Evolutionary conservation across 2,329 filamentous ascomycete species (phyloP).

Genomic region (Fonsecaea nubica): DNA sequence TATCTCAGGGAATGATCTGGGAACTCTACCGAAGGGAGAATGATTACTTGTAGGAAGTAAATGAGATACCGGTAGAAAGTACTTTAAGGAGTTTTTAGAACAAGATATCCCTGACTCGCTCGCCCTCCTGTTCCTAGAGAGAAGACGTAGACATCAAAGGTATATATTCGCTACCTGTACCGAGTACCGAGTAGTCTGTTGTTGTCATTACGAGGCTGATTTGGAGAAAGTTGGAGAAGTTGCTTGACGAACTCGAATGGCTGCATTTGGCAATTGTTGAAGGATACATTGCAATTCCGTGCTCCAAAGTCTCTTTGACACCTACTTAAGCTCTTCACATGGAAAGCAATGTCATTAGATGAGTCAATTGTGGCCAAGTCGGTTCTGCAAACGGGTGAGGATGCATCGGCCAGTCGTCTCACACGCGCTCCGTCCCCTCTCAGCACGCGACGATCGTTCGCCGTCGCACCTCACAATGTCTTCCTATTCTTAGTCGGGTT

Average conservation of each 20-base stretch:
- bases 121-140: neutral
- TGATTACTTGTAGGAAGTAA: slow-evolving; percentile 10
- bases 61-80: slow-evolving; percentile 5
- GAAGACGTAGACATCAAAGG: no score
- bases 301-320: neutral
- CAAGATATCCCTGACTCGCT: neutral
- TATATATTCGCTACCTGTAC: no score
- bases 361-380: neutral
- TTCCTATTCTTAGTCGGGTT: slow-evolving; percentile 64
- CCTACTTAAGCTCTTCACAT: neutral
- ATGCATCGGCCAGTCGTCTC: neutral
- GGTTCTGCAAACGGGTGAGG: neutral
- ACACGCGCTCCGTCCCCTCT: neutral
- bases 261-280: neutral
- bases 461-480: slow-evolving; percentile 37
- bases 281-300: neutral
- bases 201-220: slow-evolving; percentile 5
- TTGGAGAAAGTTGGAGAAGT: slow-evolving; percentile 10
- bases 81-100: neutral
- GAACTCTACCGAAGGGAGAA: neutral
- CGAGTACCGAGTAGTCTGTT: no score
- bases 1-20: slow-evolving; percentile 3
- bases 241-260: neutral
- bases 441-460: slow-evolving; percentile 8
- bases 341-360: slow-evolving; percentile 17